phyloP scores from a whole-genome alignment of 306 rosid species.

The Vigna angularis region DNA sequence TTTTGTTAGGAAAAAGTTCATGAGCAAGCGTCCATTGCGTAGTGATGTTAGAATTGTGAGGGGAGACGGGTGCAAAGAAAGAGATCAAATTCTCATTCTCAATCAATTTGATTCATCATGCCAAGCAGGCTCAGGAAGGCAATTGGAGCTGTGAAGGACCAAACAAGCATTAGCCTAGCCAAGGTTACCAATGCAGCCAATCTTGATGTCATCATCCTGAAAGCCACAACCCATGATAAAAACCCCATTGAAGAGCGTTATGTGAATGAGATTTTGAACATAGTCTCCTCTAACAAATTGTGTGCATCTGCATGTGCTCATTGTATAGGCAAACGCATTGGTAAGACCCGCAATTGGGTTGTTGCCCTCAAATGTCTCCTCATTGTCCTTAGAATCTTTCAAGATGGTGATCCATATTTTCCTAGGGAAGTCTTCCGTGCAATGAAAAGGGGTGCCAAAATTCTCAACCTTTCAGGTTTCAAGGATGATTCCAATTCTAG shows the following conservation, averaged over 20 bases:
- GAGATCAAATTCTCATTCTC: neutral
- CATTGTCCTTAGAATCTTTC: conserved; percentile 76
- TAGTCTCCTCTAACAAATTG: conserved; percentile 61
- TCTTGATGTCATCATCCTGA: conserved; percentile 71
- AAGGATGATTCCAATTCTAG: conserved; percentile 75
- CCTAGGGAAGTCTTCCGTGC: conserved; percentile 77
- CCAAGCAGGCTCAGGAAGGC: conserved; percentile 91
- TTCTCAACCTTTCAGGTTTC: conserved; percentile 78
- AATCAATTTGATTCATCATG: conserved; percentile 48
- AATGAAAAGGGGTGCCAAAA: conserved; percentile 77
- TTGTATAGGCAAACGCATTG: conserved; percentile 66
- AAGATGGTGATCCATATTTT: conserved; percentile 83
- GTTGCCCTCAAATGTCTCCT: conserved; percentile 83
- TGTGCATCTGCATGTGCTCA: conserved; percentile 71
- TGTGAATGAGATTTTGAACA: conserved; percentile 60
- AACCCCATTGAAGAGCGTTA: conserved; percentile 72
- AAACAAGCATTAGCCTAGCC: conserved; percentile 90
- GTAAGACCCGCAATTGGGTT: conserved; percentile 74
- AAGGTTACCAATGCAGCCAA: conserved; percentile 70
- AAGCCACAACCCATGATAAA: conserved; percentile 82
- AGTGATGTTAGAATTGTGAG: conserved; percentile 10
- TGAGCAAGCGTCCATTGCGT: neutral
- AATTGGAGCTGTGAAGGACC: conserved; percentile 91
- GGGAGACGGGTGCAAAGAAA: neutral
- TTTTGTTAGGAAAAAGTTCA: too few species aligned